Evolutionary conservation across 805 yeast species (phyloP).

Genomic region (Lipomyces kockii): DNA sequence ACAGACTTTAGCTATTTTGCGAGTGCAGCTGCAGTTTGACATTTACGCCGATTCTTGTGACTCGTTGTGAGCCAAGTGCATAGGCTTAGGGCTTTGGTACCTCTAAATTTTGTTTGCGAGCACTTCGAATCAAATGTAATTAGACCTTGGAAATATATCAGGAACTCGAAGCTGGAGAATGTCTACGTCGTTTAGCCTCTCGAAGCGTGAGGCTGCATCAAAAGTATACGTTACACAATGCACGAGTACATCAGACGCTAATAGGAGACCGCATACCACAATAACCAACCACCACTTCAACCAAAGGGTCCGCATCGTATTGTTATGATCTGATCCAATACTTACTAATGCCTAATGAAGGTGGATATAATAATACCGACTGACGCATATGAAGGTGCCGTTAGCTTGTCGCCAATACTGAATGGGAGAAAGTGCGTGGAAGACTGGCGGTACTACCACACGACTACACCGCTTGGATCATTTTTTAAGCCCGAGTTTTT

Average conservation of each 20-base stretch:
- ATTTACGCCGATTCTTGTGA: neutral
- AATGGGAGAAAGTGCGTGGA: constrained; percentile 12
- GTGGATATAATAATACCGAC: constrained; percentile 23
- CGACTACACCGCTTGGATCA: constrained; percentile 21
- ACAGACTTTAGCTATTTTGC: neutral
- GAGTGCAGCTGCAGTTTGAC: neutral
- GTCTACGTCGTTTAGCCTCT: constrained; percentile 33
- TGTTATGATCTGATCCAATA: neutral
- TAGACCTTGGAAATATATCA: too few species aligned
- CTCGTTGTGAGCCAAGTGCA: neutral
- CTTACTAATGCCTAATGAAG: constrained; percentile 5
- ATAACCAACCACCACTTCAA: constrained; percentile 32
- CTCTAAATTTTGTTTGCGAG: neutral
- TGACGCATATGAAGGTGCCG: constrained; percentile 9
- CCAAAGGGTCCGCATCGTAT: constrained; percentile 14
- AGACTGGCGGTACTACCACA: constrained; percentile 27
- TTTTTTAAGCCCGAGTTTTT: constrained; percentile 29
- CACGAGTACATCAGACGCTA: neutral
- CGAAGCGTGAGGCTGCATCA: constrained; percentile 18
- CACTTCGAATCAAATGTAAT: neutral
- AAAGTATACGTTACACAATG: constrained; percentile 29
- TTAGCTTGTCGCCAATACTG: constrained; percentile 10
- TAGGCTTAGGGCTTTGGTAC: constrained; percentile 9
- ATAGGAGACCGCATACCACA: constrained; percentile 16
- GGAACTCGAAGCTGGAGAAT: constrained; percentile 4